phyloP scores from a whole-genome alignment of 2,329 filamentous ascomycete species.

The Cercospora janseana region DNA sequence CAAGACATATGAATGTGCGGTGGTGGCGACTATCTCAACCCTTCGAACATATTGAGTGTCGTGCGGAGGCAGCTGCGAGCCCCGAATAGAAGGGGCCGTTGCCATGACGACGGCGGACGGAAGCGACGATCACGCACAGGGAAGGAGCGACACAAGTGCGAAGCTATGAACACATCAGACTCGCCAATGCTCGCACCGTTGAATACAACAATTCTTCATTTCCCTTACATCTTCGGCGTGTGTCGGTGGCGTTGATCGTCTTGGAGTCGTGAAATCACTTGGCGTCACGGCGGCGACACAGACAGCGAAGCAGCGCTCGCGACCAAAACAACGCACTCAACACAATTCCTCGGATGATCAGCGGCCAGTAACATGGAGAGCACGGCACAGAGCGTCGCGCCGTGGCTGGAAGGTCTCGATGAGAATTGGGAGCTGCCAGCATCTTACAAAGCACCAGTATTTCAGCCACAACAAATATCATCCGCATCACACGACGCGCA shows the following conservation, averaged over 20 bases:
- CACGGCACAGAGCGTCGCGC: conserved; percentile 47
- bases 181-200: conserved; percentile 4
- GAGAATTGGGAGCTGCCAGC: conserved; percentile 47
- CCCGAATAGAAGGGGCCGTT: conserved; percentile 1
- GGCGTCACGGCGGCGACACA: background rate
- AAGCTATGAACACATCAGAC: conserved; percentile 4
- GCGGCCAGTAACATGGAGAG: background rate
- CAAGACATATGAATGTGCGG: background rate
- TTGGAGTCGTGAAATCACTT: background rate
- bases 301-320: background rate
- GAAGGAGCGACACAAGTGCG: conserved; percentile 3
- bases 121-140: background rate
- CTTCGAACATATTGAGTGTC: background rate
- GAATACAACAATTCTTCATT: conserved; percentile 4
- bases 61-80: conserved; percentile 8
- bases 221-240: background rate
- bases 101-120: conserved; percentile 1
- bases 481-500: conserved; percentile 31
- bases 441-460: conserved; percentile 6
- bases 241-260: background rate
- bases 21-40: conserved; percentile 3
- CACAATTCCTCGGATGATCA: conserved; percentile 20
- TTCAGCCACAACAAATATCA: conserved; percentile 21
- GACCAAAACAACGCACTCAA: conserved; percentile 25
- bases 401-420: conserved; percentile 78